Evolutionary conservation across 208 protist genomes (phyloP), one percentile per base, ranked within the genome.

Genomic region (Acanthamoeba sp.): DNA sequence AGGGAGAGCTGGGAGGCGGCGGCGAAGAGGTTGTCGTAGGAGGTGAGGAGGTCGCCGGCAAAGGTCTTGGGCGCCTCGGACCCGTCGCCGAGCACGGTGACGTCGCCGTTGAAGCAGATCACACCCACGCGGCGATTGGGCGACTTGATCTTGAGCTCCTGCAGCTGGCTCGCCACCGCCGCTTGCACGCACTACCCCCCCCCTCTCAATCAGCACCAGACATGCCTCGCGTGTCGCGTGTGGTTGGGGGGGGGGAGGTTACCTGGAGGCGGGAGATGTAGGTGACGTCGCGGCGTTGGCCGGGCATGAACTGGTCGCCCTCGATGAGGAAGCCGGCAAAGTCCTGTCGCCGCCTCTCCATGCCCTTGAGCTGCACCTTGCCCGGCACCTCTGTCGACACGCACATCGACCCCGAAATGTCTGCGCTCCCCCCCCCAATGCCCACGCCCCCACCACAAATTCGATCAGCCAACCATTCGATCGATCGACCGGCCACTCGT

Each of bases 331-430:
- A 78, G 29, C 34, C 66, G 10, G 66, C 66, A 78, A 92, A 50
- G 24, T 92, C 64, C 45, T 92, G 87, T 52, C n/a, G 87, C 34
- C 38, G 2, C 45, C 76, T 92, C 27, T 59, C 29, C 66, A 45
- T 24, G 38, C 69, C 69, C 38, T 88, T 88, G 48, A 93, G 90
- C 48, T 88, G 18, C 32, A 66, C 29, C 48, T 42, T 38, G 52
- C 89, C 22, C 40, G 93, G 84, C 5, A 96, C 42, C 38, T 96
- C 95, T 20, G 94, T 96, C 14, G 95, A 96, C 29, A 96, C 94
- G 80, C 95, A 95, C 95, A 96, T 96, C n/a, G 95, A 96, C 48
- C 95, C 95, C 16, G 94, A 95, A 2, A 95, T 94, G 90, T 96
- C 95, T 45, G 95, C 78, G 62, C 87, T 95, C 50, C 93, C 95